Base-by-base conservation (phyloP, 257 asterid species). In the Fraxinus quadrangulata region DNA sequence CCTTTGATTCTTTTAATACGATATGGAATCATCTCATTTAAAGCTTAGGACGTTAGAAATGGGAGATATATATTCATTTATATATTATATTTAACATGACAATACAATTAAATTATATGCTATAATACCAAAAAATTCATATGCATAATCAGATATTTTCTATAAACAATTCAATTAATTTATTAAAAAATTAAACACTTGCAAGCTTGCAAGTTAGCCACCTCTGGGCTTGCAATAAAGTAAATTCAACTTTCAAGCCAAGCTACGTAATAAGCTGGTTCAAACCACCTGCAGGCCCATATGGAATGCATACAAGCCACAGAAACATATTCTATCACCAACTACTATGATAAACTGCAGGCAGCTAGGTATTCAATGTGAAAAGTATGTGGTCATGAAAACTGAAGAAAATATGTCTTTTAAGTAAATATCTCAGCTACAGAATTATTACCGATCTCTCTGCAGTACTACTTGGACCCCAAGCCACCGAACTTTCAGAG, bases 391-490 rank as follows among this genome's bases (percentile, higher is more conserved):
- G 56, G 67, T 16, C 21, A 67, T 71, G 70, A 72, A 36, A 67
- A 71, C 69, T 47, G 59, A 78, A 75, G 63, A 80, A 66, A 54
- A 71, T 47, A 72, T 8, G 23, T 30, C 39, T 5, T 26, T 26
- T 21, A 34, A 34, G 47, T 11, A 54, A 75, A 72, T 26, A 56
- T 37, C 30, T n/a, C 23, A 45, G 30, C 34, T 51, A 72, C 45
- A 47, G 56, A 75, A 70, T 74, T 23, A 91, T 68, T 91, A 96
- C 99, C 97, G 86, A 85, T 88, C 89, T 88, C 82, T 92, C 97
- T 39, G 89, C 87, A 23, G 92, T 40, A 79, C 70, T 82, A 83
- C 81, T 82, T 77, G 95, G 85, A 80, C 85, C 86, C 90, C 93
- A 89, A 79, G 89, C 87, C 65, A 84, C 82, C 69, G 86, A 82